phyloP scores from a whole-genome alignment of 495 filamentous ascomycete genomes.

The Trichoderma reesei region DNA sequence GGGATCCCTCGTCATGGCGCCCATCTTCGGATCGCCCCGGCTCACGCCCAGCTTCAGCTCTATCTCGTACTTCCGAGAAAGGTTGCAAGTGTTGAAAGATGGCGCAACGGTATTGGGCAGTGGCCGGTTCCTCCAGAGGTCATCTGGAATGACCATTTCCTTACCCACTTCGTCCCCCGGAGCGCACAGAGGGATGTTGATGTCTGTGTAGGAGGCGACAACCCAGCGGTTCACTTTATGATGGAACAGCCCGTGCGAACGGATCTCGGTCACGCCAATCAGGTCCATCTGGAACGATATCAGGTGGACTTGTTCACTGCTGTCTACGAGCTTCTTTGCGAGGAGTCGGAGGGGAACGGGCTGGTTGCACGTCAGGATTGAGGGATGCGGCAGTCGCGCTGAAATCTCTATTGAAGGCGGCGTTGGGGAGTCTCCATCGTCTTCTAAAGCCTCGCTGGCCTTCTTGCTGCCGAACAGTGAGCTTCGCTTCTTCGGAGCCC shows the following conservation, averaged over 20 bases:
- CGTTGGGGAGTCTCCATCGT: slow-evolving; percentile 5
- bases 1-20: slow-evolving; percentile 14
- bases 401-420: slow-evolving; percentile 53
- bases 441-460: background rate
- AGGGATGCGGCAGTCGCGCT: slow-evolving; percentile 74
- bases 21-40: slow-evolving; percentile 27
- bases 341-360: slow-evolving; percentile 73
- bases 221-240: slow-evolving; percentile 60
- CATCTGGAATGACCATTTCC: slow-evolving; percentile 56
- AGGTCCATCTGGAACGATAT: slow-evolving; percentile 71
- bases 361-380: slow-evolving; percentile 81
- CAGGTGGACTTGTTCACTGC: slow-evolving; percentile 56
- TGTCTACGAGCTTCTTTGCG: slow-evolving; percentile 59
- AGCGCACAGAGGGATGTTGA: slow-evolving; percentile 49
- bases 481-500: slow-evolving; percentile 37
- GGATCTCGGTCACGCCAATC: slow-evolving; percentile 65
- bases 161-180: slow-evolving; percentile 49
- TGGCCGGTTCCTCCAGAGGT: slow-evolving; percentile 56
- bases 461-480: slow-evolving; percentile 42
- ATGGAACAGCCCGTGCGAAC: slow-evolving; percentile 59
- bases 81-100: slow-evolving; percentile 81
- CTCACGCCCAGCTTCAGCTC: slow-evolving; percentile 70
- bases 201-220: slow-evolving; percentile 55
- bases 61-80: slow-evolving; percentile 69
- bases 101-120: slow-evolving; percentile 81